Conservation (phyloP, 164 flowering plant species). For the Saururus chinensis region DNA sequence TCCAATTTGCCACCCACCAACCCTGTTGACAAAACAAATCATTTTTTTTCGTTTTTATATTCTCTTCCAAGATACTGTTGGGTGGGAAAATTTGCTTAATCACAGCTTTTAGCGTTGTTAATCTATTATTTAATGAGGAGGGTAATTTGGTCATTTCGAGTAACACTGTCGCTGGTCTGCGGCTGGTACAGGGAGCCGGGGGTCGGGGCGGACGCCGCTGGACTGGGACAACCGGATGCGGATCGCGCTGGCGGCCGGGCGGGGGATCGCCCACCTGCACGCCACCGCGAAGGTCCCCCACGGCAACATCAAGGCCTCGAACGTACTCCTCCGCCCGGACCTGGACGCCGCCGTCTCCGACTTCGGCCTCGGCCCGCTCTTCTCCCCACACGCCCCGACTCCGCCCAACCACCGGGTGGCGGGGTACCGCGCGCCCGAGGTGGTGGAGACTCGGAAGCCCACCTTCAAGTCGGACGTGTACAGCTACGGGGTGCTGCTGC, state of each 20-base stretch:
- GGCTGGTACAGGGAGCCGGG: constrained; percentile 68
- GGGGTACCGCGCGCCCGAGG: constrained; percentile 95
- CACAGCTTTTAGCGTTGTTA: too few species aligned
- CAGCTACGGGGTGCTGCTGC: constrained; percentile 75
- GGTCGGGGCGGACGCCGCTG: constrained; percentile 80
- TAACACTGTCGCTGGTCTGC: too few species aligned
- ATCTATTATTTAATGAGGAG: too few species aligned
- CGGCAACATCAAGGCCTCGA: constrained; percentile 92
- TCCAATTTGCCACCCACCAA: too few species aligned
- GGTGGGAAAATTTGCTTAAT: too few species aligned
- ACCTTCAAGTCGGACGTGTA: constrained; percentile 87
- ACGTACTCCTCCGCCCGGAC: constrained; percentile 64
- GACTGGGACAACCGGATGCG: constrained; percentile 90
- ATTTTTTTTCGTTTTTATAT: too few species aligned
- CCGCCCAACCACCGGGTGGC: constrained; percentile 58
- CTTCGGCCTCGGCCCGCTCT: constrained; percentile 69
- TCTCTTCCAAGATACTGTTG: too few species aligned
- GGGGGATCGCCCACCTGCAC: constrained; percentile 80
- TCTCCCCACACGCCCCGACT: constrained; percentile 21
- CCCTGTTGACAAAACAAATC: too few species aligned
- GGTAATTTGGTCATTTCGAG: too few species aligned
- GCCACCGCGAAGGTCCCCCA: constrained; percentile 51
- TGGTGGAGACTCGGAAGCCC: constrained; percentile 67
- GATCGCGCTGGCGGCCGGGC: constrained; percentile 60
- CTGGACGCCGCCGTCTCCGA: constrained; percentile 60